Evolutionary conservation across 108 stramenopile species (phyloP).

Genomic region (Nitzschia sp.): DNA sequence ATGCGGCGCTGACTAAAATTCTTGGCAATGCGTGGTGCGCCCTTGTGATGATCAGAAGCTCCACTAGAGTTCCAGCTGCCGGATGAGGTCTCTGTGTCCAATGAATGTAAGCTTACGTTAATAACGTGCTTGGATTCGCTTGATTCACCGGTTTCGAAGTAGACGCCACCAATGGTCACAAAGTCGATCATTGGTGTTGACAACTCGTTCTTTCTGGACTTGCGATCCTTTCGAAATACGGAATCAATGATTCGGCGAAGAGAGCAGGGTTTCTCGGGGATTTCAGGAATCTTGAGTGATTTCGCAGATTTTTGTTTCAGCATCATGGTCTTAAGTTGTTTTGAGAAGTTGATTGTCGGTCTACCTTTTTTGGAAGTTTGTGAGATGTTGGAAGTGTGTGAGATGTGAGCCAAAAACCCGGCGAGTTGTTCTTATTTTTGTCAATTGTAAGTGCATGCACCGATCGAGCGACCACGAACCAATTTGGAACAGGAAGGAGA

Average conservation of each 20-base stretch:
- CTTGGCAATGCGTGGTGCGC: conserved; percentile 17
- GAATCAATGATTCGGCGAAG: not conserved
- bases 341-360: not conserved
- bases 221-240: not conserved
- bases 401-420: no score
- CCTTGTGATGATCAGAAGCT: conserved; percentile 1
- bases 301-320: not conserved
- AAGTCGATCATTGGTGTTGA: no score
- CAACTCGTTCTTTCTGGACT: not conserved
- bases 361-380: no score
- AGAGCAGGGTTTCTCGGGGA: not conserved
- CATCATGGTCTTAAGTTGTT: not conserved
- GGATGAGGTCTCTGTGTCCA: not conserved
- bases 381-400: no score
- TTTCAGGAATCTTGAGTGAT: not conserved
- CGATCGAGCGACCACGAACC: no score
- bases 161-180: conserved; percentile 17
- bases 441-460: no score
- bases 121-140: not conserved
- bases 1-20: conserved; percentile 1
- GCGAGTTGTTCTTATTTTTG: no score
- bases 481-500: no score
- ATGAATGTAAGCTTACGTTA: conserved; percentile 3
- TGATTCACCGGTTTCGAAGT: not conserved
- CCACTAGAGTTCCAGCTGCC: conserved; percentile 22